Percentiles rank a stretch among this genome's conserved stretches.
Evolutionary conservation across 306 rosid species (phyloP).

Genomic region (Quercus glauca): DNA sequence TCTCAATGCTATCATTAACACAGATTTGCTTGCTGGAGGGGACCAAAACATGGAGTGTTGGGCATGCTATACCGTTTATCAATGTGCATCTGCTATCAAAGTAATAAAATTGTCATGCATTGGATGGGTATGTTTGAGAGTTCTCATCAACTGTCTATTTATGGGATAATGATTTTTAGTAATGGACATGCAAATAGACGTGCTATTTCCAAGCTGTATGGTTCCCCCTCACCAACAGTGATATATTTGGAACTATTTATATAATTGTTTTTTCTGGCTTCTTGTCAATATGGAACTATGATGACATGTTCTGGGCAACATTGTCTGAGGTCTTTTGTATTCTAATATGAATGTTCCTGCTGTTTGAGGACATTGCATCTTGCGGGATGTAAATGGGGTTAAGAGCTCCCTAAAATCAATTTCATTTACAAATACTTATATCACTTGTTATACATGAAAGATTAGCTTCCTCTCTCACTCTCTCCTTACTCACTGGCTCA

Average conservation of each 20-base stretch:
- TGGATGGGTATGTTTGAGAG: conserved; percentile 9
- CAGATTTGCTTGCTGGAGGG: too few relatives aligned
- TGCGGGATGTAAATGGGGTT: background rate
- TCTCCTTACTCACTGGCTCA: too few relatives aligned
- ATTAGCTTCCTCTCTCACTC: too few relatives aligned
- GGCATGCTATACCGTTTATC: too few relatives aligned
- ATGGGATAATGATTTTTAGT: background rate
- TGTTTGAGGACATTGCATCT: background rate
- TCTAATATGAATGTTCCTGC: background rate
- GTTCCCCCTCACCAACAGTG: background rate
- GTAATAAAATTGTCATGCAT: background rate
- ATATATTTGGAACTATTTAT: background rate
- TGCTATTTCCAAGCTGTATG: background rate
- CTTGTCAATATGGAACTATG: background rate
- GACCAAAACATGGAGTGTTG: too few relatives aligned
- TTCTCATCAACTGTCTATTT: background rate
- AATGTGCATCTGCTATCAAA: too few relatives aligned
- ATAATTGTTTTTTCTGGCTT: background rate
- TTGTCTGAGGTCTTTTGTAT: background rate
- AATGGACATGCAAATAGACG: background rate
- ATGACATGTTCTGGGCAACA: background rate
- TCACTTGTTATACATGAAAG: too few relatives aligned
- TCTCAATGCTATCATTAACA: too few relatives aligned
- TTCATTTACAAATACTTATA: background rate
- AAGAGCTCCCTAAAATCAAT: background rate